A percentile compares a stretch with the other conserved stretches of the same genome.
phyloP scores from a whole-genome alignment of 2,329 filamentous ascomycete genomes.

The Hymenoscyphus salicellus region DNA sequence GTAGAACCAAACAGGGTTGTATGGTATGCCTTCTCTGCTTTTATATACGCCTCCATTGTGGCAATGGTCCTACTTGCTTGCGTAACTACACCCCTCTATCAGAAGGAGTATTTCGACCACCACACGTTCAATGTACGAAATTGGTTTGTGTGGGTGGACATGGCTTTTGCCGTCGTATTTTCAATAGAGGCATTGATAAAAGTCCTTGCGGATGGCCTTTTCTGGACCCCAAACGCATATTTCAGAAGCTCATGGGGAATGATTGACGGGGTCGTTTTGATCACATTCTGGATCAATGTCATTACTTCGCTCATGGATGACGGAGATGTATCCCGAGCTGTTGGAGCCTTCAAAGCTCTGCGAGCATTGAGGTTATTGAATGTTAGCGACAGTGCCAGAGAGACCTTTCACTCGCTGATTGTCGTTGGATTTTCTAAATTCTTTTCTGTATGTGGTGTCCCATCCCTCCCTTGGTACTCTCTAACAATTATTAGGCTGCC shows the following conservation, averaged over 20 bases:
- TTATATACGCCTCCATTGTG: conserved; percentile 91
- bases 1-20: conserved; percentile 82
- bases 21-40: conserved; percentile 91
- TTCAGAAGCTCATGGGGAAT: conserved; percentile 95
- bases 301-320: conserved; percentile 77
- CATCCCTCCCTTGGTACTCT: background rate
- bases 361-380: conserved; percentile 89
- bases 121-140: conserved; percentile 61
- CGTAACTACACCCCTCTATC: conserved; percentile 89
- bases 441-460: conserved; percentile 42
- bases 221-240: conserved; percentile 97
- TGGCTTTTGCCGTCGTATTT: conserved; percentile 85
- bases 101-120: conserved; percentile 76
- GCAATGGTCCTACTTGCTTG: conserved; percentile 98
- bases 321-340: conserved; percentile 80
- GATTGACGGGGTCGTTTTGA: conserved; percentile 85
- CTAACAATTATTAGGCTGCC: conserved; percentile 54
- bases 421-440: conserved; percentile 94
- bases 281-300: conserved; percentile 95
- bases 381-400: conserved; percentile 89
- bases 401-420: conserved; percentile 96
- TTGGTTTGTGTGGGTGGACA: conserved; percentile 95
- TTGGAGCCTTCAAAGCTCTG: conserved; percentile 95
- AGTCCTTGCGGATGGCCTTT: conserved; percentile 88
- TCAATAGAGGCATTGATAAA: conserved; percentile 85